These are phyloP conservation scores for Grammothele lineata DNA, from an alignment of 768 basidiomycete species.

Conservation along the genomic window DNA sequence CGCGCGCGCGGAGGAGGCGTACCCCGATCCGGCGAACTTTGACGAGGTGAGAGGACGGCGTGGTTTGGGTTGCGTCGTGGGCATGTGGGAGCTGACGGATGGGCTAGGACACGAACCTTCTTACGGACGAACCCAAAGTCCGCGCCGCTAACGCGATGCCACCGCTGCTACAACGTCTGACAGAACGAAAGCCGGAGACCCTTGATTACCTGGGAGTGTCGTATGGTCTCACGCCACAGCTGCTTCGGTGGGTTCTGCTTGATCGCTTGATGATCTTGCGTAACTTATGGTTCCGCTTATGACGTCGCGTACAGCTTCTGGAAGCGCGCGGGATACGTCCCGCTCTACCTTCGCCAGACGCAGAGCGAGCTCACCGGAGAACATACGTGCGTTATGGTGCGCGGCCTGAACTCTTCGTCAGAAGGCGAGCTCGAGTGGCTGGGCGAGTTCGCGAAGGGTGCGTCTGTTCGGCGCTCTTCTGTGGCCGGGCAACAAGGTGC, in stretches of 20 bases:
- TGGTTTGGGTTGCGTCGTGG: neutral
- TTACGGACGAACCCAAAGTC: slow-evolving; percentile 74
- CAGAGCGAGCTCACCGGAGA: slow-evolving; percentile 95
- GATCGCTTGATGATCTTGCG: neutral
- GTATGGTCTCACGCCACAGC: slow-evolving; percentile 85
- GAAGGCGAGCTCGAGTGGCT: slow-evolving; percentile 76
- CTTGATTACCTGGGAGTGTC: slow-evolving; percentile 96
- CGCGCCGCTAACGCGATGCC: slow-evolving; percentile 81
- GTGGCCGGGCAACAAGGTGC: too few species aligned
- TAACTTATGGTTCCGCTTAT: too few species aligned
- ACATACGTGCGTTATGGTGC: slow-evolving; percentile 93
- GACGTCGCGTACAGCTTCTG: slow-evolving; percentile 72
- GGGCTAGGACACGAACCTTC: slow-evolving; percentile 48
- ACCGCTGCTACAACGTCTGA: slow-evolving; percentile 84
- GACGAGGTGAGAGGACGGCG: slow-evolving; percentile 38
- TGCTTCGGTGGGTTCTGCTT: slow-evolving; percentile 52
- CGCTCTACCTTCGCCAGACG: slow-evolving; percentile 91
- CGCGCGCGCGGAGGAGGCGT: slow-evolving; percentile 44
- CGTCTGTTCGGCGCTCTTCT: too few species aligned
- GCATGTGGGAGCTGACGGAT: neutral
- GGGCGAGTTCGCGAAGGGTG: slow-evolving; percentile 82
- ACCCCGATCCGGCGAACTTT: slow-evolving; percentile 53
- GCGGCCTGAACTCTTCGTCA: slow-evolving; percentile 67
- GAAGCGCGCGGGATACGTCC: slow-evolving; percentile 91
- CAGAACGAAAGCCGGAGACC: slow-evolving; percentile 83